A percentile compares a stretch with the other conserved stretches of the same genome.
Evolutionary conservation across 305 asterid genomes (phyloP).

Genomic region (Fraxinus sp.): DNA sequence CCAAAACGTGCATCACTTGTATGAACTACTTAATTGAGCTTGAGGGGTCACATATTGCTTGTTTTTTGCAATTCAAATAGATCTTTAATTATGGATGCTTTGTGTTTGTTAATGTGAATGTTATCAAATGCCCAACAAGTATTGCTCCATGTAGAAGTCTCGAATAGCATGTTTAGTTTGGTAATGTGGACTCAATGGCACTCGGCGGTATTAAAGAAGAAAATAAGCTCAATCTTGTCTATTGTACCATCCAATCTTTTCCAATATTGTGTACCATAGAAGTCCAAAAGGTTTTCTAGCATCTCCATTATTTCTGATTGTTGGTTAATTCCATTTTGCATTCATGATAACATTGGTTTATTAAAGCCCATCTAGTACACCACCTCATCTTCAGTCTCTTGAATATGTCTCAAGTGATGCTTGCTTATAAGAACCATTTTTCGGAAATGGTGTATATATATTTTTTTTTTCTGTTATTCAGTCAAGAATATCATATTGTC

Average conservation of each 20-base stretch:
- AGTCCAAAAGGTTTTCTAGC: background rate
- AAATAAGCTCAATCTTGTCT: background rate
- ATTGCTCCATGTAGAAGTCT: background rate
- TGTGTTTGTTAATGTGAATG: background rate
- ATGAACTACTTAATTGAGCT: conserved; percentile 10
- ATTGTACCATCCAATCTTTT: background rate
- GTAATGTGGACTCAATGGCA: background rate
- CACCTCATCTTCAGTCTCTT: background rate
- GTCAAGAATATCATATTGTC: background rate
- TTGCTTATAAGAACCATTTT: background rate
- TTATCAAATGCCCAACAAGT: conserved; percentile 9
- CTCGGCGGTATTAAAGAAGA: background rate
- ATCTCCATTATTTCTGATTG: background rate
- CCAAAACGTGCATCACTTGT: background rate
- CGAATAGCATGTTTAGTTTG: background rate
- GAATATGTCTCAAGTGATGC: background rate
- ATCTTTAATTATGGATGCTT: background rate
- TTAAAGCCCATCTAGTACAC: background rate
- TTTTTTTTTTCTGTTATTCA: background rate
- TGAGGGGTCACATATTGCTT: background rate
- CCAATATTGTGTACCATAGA: background rate
- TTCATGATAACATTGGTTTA: background rate
- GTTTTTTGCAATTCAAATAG: background rate
- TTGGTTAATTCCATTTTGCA: background rate
- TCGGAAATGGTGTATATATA: background rate